Evolutionary conservation across 169 alveolate genomes (phyloP).

Genomic region (Prorocentrum cordatum): DNA sequence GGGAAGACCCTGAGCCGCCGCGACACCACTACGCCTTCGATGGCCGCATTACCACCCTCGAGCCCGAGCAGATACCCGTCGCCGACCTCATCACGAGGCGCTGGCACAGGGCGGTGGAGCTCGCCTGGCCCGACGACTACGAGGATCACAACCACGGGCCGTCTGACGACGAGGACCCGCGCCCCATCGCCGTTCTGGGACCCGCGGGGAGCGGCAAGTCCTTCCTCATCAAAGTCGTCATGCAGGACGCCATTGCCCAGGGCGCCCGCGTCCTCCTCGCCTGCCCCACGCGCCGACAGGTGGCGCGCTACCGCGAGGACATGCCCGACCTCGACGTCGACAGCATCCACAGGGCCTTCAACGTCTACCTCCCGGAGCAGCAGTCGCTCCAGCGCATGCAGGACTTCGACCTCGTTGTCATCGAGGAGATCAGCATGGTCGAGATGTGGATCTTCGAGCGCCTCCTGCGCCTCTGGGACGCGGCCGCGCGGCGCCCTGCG

Average conservation of each 20-base stretch:
- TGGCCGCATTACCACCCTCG: too few relatives aligned
- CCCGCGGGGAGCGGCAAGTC: neutral
- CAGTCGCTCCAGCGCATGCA: neutral
- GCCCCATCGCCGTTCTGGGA: neutral
- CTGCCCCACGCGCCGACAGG: constrained; percentile 8
- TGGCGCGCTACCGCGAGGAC: neutral
- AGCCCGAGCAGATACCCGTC: too few relatives aligned
- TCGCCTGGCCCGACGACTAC: too few relatives aligned
- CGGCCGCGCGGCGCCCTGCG: neutral
- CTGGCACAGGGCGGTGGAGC: too few relatives aligned
- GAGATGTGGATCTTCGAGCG: neutral
- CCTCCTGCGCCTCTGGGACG: constrained; percentile 10
- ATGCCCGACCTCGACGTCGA: constrained; percentile 16
- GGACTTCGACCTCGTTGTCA: neutral
- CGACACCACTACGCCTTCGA: too few relatives aligned
- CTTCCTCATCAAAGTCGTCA: neutral
- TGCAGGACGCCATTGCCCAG: neutral
- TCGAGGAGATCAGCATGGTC: neutral
- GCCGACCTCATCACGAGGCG: too few relatives aligned
- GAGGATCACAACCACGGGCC: too few relatives aligned
- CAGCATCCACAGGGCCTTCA: neutral
- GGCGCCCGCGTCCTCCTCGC: constrained; percentile 14
- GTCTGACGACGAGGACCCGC: neutral
- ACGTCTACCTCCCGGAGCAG: neutral
- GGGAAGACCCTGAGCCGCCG: too few relatives aligned